These are phyloP conservation scores for Colletotrichum lindemuthianum DNA, from an alignment of 2,329 filamentous ascomycete genomes.

Conservation along the genomic window DNA sequence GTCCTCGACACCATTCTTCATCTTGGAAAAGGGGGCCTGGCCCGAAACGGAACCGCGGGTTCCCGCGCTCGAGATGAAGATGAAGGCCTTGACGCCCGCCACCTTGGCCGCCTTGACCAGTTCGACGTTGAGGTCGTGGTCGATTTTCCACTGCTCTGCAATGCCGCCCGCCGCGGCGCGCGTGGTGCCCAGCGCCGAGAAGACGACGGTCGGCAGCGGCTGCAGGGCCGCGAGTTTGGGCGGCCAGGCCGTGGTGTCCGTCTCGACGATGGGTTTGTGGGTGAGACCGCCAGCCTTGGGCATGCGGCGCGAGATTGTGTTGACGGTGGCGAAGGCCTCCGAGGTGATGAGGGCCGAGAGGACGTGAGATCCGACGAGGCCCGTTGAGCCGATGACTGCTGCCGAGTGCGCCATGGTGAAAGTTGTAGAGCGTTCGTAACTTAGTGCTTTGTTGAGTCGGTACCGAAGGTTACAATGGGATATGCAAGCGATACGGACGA, in stretches of 20 bases:
- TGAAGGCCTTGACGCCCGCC: conserved; percentile 77
- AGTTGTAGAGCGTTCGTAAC: neutral
- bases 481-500: conserved; percentile 19
- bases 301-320: conserved; percentile 74
- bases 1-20: conserved; percentile 92
- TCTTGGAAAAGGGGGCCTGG: conserved; percentile 66
- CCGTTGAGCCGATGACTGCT: conserved; percentile 70
- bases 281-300: conserved; percentile 60
- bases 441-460: conserved; percentile 12
- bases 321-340: conserved; percentile 62
- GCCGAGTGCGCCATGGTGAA: conserved; percentile 29
- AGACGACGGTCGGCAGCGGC: conserved; percentile 71
- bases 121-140: conserved; percentile 85
- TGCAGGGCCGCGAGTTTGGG: conserved; percentile 63
- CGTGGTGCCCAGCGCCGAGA: conserved; percentile 85
- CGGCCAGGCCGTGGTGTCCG: conserved; percentile 77
- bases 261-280: conserved; percentile 71
- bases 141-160: conserved; percentile 85
- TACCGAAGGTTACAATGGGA: conserved; percentile 5
- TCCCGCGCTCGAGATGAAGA: conserved; percentile 75
- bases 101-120: conserved; percentile 79
- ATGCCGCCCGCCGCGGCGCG: conserved; percentile 78
- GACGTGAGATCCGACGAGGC: conserved; percentile 78
- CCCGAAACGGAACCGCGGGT: conserved; percentile 52
- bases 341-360: conserved; percentile 70